These are phyloP conservation scores for Auriscalpium orientale DNA, from an alignment of 768 basidiomycete genomes.

Conservation along the genomic window DNA sequence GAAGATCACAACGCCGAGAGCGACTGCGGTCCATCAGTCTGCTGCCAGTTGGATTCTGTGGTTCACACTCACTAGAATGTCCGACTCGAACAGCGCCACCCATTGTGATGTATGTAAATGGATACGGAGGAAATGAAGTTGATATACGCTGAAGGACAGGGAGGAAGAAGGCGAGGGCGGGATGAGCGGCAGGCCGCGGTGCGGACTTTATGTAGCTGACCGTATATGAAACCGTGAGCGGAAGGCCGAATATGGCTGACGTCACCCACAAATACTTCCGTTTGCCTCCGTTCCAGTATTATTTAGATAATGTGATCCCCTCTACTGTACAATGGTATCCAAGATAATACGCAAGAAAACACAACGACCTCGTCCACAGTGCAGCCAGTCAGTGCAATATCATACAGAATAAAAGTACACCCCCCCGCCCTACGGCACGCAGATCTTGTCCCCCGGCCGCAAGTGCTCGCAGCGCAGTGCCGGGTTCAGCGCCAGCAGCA, in stretches of 20 bases:
- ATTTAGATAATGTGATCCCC: too few relatives aligned
- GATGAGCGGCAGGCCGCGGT: neutral
- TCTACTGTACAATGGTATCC: too few relatives aligned
- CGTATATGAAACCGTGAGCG: neutral
- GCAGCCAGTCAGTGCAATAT: neutral
- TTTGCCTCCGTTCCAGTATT: too few relatives aligned
- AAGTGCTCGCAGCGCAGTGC: slow-evolving; percentile 9
- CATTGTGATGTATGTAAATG: neutral
- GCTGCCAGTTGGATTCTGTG: neutral
- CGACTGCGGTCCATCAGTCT: slow-evolving; percentile 2
- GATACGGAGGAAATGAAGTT: neutral
- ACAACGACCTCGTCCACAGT: too few relatives aligned
- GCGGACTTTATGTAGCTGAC: neutral
- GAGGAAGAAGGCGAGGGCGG: neutral
- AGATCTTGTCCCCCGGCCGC: slow-evolving; percentile 12
- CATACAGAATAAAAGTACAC: neutral
- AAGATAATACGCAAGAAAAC: too few relatives aligned
- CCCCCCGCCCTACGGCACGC: slow-evolving; percentile 6
- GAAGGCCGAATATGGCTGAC: too few relatives aligned
- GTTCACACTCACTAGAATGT: slow-evolving; percentile 6
- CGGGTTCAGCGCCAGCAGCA: slow-evolving; percentile 5
- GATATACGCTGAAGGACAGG: neutral
- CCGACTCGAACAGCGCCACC: slow-evolving; percentile 4
- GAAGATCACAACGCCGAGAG: slow-evolving; percentile 5
- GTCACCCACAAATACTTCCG: too few relatives aligned